phyloP scores from a whole-genome alignment of 1,284 basidiomycete species.

The Melampsora americana region DNA sequence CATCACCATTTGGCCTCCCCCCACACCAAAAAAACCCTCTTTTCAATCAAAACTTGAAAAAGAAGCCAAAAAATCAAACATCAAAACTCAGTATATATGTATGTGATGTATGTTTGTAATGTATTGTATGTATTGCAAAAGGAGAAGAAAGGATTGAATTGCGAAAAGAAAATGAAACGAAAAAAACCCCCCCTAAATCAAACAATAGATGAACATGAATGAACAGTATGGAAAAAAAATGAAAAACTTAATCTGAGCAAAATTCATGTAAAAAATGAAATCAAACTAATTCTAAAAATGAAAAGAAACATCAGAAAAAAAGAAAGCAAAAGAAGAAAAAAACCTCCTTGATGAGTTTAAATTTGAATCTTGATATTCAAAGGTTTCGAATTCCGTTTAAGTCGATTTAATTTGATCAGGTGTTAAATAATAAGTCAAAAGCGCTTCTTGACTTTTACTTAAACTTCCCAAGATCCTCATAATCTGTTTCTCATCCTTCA shows the following conservation, averaged over 20 bases:
- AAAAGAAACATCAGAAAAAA: too few species aligned
- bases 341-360: slow-evolving; percentile 38
- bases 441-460: slow-evolving; percentile 46
- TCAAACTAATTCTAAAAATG: too few species aligned
- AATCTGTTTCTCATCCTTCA: slow-evolving; percentile 45
- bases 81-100: too few species aligned
- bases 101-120: too few species aligned
- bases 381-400: slow-evolving; percentile 33
- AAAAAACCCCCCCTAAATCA: neutral
- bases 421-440: slow-evolving; percentile 47
- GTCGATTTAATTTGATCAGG: slow-evolving; percentile 14
- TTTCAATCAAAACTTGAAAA: too few species aligned
- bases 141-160: too few species aligned
- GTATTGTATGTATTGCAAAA: too few species aligned
- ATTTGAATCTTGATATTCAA: neutral
- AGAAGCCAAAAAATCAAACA: too few species aligned
- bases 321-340: slow-evolving; percentile 32
- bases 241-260: too few species aligned
- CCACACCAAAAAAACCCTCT: too few species aligned
- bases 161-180: slow-evolving; percentile 1
- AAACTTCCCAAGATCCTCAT: slow-evolving; percentile 46
- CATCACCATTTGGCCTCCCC: too few species aligned
- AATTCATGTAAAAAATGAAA: too few species aligned
- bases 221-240: neutral
- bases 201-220: neutral